phyloP scores from a whole-genome alignment of 495 filamentous ascomycete genomes.

The Xylaria palmicola region DNA sequence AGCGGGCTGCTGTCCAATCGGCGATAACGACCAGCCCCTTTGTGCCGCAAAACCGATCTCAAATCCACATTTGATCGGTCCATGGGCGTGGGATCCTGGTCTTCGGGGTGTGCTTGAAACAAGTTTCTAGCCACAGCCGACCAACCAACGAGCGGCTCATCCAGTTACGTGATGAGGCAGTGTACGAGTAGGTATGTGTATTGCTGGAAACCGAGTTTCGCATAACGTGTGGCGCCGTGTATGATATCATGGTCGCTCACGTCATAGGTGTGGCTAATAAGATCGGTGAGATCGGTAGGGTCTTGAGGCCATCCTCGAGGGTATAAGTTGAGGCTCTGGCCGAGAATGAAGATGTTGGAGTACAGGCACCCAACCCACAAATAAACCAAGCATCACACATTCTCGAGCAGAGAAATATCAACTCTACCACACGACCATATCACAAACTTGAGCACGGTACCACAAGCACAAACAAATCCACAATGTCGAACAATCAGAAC shows the following conservation, averaged over 20 bases:
- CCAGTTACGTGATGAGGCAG: background rate
- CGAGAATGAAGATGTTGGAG: background rate
- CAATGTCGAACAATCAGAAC: slow-evolving; percentile 35
- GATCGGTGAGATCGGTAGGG: background rate
- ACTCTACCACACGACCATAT: background rate
- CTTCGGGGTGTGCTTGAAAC: slow-evolving; percentile 19
- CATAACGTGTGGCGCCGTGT: slow-evolving; percentile 17
- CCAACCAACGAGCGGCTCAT: background rate
- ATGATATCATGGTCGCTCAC: slow-evolving; percentile 21
- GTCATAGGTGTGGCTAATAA: slow-evolving; percentile 23
- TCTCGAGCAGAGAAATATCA: background rate
- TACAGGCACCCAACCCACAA: too few relatives aligned
- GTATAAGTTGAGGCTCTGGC: slow-evolving; percentile 13
- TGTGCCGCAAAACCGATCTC: slow-evolving; percentile 19
- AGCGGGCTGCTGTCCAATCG: slow-evolving; percentile 4
- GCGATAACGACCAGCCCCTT: background rate
- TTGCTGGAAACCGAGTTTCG: background rate
- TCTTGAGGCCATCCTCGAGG: slow-evolving; percentile 7
- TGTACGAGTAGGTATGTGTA: background rate
- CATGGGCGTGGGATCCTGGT: slow-evolving; percentile 7
- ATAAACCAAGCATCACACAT: too few relatives aligned
- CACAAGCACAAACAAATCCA: slow-evolving; percentile 8
- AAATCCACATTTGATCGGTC: slow-evolving; percentile 10
- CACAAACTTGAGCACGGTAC: background rate
- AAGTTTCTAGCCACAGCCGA: slow-evolving; percentile 33